A percentile compares a stretch with the other conserved stretches of the same genome.
Evolutionary conservation across 2,329 filamentous ascomycete genomes (phyloP).

Genomic region (Clonostachys solani): DNA sequence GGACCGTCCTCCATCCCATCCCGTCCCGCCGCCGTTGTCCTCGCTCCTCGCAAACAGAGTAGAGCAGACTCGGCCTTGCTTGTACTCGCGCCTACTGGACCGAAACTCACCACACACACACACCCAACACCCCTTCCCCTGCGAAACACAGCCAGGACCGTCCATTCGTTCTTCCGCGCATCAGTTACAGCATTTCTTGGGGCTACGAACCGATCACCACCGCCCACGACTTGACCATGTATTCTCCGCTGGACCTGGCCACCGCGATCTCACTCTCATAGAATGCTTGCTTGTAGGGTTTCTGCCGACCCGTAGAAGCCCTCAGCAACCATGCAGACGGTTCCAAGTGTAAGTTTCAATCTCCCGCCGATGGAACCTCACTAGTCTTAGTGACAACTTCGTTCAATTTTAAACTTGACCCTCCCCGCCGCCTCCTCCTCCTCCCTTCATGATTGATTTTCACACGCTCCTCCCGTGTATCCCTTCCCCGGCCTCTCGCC

Average conservation of each 20-base stretch:
- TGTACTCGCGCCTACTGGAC: no score
- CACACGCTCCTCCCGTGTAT: conserved; percentile 6
- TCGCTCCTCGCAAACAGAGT: no score
- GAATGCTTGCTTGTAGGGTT: conserved; percentile 27
- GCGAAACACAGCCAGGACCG: no score
- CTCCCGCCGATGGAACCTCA: neutral
- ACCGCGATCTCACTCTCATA: conserved; percentile 18
- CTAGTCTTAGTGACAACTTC: neutral
- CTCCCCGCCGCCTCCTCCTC: neutral
- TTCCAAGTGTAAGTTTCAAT: conserved; percentile 41
- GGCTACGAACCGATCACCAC: no score
- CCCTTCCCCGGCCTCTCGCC: neutral
- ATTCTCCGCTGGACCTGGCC: conserved; percentile 16
- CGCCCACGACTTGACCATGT: conserved; percentile 16
- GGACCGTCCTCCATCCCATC: neutral
- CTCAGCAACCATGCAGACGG: conserved; percentile 46
- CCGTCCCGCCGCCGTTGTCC: no score
- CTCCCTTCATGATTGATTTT: conserved; percentile 8
- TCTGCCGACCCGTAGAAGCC: conserved; percentile 30
- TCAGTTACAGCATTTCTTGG: no score
- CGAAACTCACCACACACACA: no score
- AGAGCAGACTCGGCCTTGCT: no score
- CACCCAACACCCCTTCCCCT: no score
- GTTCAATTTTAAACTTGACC: neutral
- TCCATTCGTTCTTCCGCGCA: no score